Evolutionary conservation across 2,329 filamentous ascomycete genomes (phyloP), one percentile per base, ranked within the genome.

Genomic region (Beauveria australis): DNA sequence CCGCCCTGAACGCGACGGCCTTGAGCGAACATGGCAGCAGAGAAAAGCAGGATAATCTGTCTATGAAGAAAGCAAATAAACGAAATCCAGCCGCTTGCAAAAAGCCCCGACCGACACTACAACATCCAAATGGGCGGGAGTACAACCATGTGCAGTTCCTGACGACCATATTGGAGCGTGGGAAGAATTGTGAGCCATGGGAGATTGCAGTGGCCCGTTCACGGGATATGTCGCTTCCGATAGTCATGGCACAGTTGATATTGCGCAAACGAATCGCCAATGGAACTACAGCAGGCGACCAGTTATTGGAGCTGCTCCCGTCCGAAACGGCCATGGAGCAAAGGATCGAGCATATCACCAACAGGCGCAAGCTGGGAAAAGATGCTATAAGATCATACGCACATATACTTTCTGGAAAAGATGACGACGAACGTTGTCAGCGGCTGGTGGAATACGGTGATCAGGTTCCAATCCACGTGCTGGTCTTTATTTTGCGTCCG

Each of bases 401-500:
- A 26, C 63, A 71, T 14, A 68, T 74, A 16, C 63, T 74, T 18
- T 62, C 68, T 19, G 70, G 67, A 22, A 62, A 59, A 22, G 66
- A 65, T 22, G 73, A 74, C 49, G 64, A 73, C 41, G 65, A 71
- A 41, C 67, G 71, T 49, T 74, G 73, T 48, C 55, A 64, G 28
- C 62, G 70, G n/a, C 69, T 72, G n/a, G 53, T 74, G 41, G 65
- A 67, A 56, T 63, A 66, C 48, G 48, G 28, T 4, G 16, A 61
- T 65, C 22, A 61, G 52, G 12, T 57, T 61, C 2, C 67, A 65
- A 12, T 72, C 72, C 3, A 62, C 62, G 64, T 74, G 33, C 64
- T 73, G 19, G 66, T 66, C 19, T 73, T 72, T 60, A 63, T 74
- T 26, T 30, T 74, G 1, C 67, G 73, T 24, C 56, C 60, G 1